Conservation (phyloP, 2,329 filamentous ascomycete genomes). For the Alternaria metachromatica region DNA sequence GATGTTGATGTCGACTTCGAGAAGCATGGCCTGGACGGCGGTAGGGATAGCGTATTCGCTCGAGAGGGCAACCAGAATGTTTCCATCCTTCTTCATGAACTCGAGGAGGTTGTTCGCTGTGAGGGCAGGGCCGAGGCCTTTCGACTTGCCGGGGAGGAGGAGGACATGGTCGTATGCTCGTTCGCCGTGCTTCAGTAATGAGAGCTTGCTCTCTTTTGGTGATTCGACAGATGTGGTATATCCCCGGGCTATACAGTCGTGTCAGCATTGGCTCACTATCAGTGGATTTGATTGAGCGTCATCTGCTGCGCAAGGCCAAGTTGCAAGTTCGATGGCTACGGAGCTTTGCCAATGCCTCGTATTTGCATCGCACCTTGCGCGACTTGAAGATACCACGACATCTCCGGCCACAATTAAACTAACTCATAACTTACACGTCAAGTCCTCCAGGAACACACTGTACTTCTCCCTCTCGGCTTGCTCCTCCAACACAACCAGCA, state of each 20-base stretch:
- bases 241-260: conserved; percentile 69
- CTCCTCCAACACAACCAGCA: conserved; percentile 88
- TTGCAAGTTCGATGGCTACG: conserved; percentile 17
- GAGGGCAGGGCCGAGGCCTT: conserved; percentile 89
- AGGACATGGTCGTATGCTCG: conserved; percentile 89
- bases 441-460: conserved; percentile 77
- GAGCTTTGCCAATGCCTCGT: background rate
- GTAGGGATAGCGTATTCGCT: conserved; percentile 72
- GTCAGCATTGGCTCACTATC: conserved; percentile 7
- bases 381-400: background rate
- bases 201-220: conserved; percentile 59
- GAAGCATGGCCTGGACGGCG: conserved; percentile 77
- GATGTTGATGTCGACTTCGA: conserved; percentile 89
- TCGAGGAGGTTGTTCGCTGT: conserved; percentile 86
- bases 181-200: conserved; percentile 85
- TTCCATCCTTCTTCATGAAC: conserved; percentile 90
- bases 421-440: conserved; percentile 64
- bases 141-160: conserved; percentile 86
- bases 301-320: conserved; percentile 3
- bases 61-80: conserved; percentile 86
- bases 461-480: conserved; percentile 80
- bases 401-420: background rate
- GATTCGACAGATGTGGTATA: conserved; percentile 83
- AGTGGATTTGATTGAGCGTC: conserved; percentile 1
- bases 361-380: background rate